Conservation (phyloP, 2,329 filamentous ascomycete species). For the Fusarium sp. region DNA sequence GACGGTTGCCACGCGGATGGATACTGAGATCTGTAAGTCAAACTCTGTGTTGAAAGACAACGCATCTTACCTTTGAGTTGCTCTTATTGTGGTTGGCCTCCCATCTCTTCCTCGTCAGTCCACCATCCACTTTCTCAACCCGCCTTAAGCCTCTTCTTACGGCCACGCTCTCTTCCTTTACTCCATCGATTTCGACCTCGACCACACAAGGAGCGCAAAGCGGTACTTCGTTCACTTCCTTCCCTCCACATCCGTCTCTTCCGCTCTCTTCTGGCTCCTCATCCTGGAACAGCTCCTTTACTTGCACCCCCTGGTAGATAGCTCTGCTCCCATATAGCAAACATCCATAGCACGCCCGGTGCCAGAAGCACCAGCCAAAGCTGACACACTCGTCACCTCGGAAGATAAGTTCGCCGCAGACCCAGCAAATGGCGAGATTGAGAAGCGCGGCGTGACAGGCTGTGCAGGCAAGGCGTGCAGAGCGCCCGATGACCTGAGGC, state of each 20-base stretch:
- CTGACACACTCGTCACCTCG: conserved; percentile 67
- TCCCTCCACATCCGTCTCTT: conserved; percentile 32
- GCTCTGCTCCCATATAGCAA: conserved; percentile 61
- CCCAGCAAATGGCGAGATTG: conserved; percentile 68
- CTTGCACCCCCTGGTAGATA: conserved; percentile 51
- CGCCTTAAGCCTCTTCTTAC: conserved; percentile 58
- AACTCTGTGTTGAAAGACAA: background rate
- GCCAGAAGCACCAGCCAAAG: conserved; percentile 72
- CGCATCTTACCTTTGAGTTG: conserved; percentile 7
- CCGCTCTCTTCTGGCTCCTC: background rate
- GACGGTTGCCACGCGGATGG: conserved; percentile 4
- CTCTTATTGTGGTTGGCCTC: conserved; percentile 47
- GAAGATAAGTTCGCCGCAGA: conserved; percentile 66
- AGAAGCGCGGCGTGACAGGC: conserved; percentile 61
- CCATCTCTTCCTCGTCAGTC: conserved; percentile 59
- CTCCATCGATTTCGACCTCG: conserved; percentile 54
- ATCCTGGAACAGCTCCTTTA: conserved; percentile 51
- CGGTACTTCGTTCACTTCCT: conserved; percentile 61
- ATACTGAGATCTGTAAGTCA: conserved; percentile 20
- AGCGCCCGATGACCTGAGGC: conserved; percentile 58
- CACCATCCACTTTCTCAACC: conserved; percentile 59
- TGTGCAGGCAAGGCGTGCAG: conserved; percentile 61
- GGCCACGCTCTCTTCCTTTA: conserved; percentile 49
- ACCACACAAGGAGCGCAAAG: conserved; percentile 62
- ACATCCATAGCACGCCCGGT: conserved; percentile 67